Percentiles rank a stretch among this genome's conserved stretches.
These are phyloP conservation scores for Chloromonas sp. DNA, from an alignment of 163 green algal genomes.

Conservation along the genomic window DNA sequence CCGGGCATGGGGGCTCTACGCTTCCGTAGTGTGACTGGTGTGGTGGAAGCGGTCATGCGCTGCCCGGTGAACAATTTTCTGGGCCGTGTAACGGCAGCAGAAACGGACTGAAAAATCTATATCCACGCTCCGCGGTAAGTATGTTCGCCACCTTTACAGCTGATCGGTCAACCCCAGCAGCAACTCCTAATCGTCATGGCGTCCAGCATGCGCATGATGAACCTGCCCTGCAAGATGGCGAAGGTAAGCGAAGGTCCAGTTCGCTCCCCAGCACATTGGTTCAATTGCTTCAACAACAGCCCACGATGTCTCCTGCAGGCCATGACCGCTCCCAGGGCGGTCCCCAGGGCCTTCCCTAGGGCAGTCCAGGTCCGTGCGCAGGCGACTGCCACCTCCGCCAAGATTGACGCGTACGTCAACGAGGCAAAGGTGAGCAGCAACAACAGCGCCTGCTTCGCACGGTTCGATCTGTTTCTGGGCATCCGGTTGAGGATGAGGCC, in stretches of 20 bases:
- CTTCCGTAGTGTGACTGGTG: too few species aligned
- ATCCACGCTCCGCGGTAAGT: too few species aligned
- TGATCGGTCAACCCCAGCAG: too few species aligned
- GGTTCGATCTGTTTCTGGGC: background rate
- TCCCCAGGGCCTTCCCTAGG: slow-evolving; percentile 2
- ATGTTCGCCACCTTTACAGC: too few species aligned
- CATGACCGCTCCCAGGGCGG: background rate
- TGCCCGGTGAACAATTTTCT: too few species aligned
- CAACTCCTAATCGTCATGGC: background rate
- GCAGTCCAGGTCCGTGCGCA: slow-evolving; percentile 13
- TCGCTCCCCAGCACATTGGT: background rate
- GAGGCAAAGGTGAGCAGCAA: slow-evolving; percentile 26
- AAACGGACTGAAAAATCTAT: too few species aligned
- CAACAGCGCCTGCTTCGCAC: background rate
- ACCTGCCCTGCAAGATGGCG: background rate
- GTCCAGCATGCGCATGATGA: background rate
- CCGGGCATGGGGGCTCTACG: too few species aligned
- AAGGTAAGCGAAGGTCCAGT: background rate
- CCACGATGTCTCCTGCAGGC: slow-evolving; percentile 4
- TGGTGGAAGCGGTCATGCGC: too few species aligned
- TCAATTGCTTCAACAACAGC: slow-evolving; percentile 1
- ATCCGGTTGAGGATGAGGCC: too few species aligned
- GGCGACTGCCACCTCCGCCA: slow-evolving; percentile 21
- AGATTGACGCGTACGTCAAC: slow-evolving; percentile 29
- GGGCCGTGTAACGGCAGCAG: too few species aligned